These are phyloP conservation scores for Austroboletus novae-zelandiae DNA, from an alignment of 1,284 basidiomycete species.

Conservation along the genomic window DNA sequence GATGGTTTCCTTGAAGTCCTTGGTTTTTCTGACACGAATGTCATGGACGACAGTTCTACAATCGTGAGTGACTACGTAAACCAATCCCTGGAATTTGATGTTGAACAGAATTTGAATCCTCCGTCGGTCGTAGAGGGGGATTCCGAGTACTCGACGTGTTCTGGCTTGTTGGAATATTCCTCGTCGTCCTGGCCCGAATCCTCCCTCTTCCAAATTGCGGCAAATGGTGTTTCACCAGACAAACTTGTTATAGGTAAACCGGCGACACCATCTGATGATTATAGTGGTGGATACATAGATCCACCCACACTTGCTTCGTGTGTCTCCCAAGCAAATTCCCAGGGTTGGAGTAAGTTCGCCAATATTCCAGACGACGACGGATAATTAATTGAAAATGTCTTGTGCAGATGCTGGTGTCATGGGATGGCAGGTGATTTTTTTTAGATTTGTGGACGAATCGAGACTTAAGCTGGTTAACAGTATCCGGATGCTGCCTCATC, in stretches of 20 bases:
- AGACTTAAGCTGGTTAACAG: constrained; percentile 34
- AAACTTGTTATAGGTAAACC: constrained; percentile 67
- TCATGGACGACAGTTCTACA: constrained; percentile 51
- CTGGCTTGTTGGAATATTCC: constrained; percentile 41
- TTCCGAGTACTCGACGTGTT: constrained; percentile 45
- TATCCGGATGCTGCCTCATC: constrained; percentile 24
- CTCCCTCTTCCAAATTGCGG: constrained; percentile 61
- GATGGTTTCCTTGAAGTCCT: not conserved
- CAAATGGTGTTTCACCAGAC: constrained; percentile 48
- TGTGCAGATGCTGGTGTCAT: constrained; percentile 50
- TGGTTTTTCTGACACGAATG: constrained; percentile 1
- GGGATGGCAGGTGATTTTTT: constrained; percentile 35
- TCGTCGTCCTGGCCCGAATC: constrained; percentile 40
- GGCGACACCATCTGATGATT: constrained; percentile 44
- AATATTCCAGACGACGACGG: not conserved
- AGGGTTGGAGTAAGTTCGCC: constrained; percentile 53
- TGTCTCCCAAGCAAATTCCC: constrained; percentile 48
- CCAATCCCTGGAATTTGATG: not conserved
- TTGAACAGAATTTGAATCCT: not conserved
- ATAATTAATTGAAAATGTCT: constrained; percentile 3
- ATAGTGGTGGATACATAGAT: constrained; percentile 56
- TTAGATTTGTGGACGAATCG: not conserved
- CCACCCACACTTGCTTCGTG: constrained; percentile 53
- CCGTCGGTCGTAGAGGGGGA: constrained; percentile 37
- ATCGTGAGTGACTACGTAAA: constrained; percentile 41